These are phyloP conservation scores for Ophiocordyceps camponoti-floridani DNA, from an alignment of 2,329 filamentous ascomycete species.

Conservation along the genomic window DNA sequence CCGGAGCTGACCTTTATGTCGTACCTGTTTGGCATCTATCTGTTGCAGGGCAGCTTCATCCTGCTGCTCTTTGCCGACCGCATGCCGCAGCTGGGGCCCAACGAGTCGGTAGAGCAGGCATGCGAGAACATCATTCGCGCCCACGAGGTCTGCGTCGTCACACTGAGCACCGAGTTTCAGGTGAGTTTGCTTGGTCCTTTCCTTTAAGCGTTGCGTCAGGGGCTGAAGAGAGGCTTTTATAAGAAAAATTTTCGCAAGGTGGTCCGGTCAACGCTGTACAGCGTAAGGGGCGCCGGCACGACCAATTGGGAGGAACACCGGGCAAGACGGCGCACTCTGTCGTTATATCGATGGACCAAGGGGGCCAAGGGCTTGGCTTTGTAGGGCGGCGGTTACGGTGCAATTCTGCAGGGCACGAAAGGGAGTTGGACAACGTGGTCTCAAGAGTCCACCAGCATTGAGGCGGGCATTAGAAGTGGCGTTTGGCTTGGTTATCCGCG, in stretches of 20 bases:
- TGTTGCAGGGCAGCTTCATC: conserved; percentile 31
- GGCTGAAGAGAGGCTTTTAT: background rate
- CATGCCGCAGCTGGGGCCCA: conserved; percentile 26
- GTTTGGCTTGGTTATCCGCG: too few relatives aligned
- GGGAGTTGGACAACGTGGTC: too few relatives aligned
- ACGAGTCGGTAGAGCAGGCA: conserved; percentile 25
- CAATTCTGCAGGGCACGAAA: too few relatives aligned
- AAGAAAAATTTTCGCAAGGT: conserved; percentile 37
- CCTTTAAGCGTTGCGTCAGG: background rate
- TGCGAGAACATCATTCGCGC: conserved; percentile 31
- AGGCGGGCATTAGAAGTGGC: too few relatives aligned
- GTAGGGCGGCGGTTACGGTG: conserved; percentile 6
- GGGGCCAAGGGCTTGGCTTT: conserved; percentile 16
- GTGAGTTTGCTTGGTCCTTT: conserved; percentile 9
- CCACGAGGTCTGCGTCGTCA: conserved; percentile 31
- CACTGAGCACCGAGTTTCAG: conserved; percentile 30
- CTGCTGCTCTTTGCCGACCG: conserved; percentile 29
- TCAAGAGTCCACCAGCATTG: too few relatives aligned
- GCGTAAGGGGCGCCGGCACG: conserved; percentile 21
- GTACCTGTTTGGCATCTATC: conserved; percentile 32
- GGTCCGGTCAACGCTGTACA: conserved; percentile 27
- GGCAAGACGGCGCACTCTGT: conserved; percentile 29
- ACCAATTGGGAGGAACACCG: conserved; percentile 23
- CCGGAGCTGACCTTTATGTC: conserved; percentile 33
- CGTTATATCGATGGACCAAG: conserved; percentile 32